Percentiles rank a stretch among this genome's conserved stretches.
Evolutionary conservation across 2,329 filamentous ascomycete genomes (phyloP).

Genomic region (Lecanicillium sp.): DNA sequence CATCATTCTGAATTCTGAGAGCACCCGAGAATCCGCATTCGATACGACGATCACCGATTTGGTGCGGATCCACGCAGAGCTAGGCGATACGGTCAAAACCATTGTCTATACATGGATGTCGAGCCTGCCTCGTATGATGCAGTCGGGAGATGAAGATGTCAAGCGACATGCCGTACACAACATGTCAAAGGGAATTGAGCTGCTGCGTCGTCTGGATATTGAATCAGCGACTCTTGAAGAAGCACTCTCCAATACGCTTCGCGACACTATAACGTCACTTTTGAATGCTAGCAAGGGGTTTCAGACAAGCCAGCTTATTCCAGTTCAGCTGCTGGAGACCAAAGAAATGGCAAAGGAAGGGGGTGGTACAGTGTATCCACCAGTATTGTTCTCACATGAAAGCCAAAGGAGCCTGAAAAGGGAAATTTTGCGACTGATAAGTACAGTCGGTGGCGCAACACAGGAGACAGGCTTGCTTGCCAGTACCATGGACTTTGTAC

Average conservation of each 20-base stretch:
- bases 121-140: slow-evolving; percentile 74
- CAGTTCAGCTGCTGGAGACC: slow-evolving; percentile 17
- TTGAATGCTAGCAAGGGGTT: slow-evolving; percentile 16
- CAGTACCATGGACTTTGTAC: slow-evolving; percentile 56
- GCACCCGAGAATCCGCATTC: slow-evolving; percentile 30
- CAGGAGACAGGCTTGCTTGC: slow-evolving; percentile 52
- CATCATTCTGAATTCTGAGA: slow-evolving; percentile 54
- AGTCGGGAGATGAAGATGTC: slow-evolving; percentile 69
- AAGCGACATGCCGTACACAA: slow-evolving; percentile 68
- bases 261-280: slow-evolving; percentile 59
- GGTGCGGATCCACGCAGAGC: slow-evolving; percentile 50
- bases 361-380: slow-evolving; percentile 37
- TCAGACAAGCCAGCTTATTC: slow-evolving; percentile 9
- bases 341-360: slow-evolving; percentile 9
- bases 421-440: slow-evolving; percentile 50
- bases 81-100: slow-evolving; percentile 57
- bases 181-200: slow-evolving; percentile 62
- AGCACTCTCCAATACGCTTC: slow-evolving; percentile 57
- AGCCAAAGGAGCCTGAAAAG: slow-evolving; percentile 55
- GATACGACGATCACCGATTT: slow-evolving; percentile 52
- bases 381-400: slow-evolving; percentile 54
- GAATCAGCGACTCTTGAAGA: slow-evolving; percentile 60
- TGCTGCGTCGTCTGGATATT: slow-evolving; percentile 55
- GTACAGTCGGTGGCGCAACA: slow-evolving; percentile 46
- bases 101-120: slow-evolving; percentile 75